Conservation (phyloP, 2,329 filamentous ascomycete species). For the Xylariaceae sp. region DNA sequence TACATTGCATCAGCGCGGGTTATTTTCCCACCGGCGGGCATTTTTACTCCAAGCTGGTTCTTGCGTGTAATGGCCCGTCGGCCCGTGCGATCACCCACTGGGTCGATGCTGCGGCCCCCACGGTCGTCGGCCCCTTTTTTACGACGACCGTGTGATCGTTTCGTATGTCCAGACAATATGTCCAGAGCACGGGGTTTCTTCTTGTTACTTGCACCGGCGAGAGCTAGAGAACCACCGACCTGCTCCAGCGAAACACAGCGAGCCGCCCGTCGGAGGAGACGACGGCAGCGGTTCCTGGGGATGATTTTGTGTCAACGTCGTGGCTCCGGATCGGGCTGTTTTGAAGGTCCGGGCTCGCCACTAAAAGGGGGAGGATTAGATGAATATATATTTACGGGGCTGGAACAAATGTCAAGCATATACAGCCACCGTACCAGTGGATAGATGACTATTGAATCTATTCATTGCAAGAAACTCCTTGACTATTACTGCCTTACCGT, state of each 20-base stretch:
- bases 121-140: constrained; percentile 33
- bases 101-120: constrained; percentile 59
- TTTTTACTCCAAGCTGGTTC: constrained; percentile 48
- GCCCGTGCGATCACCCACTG: constrained; percentile 42
- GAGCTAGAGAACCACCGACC: constrained; percentile 13
- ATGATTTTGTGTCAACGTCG: constrained; percentile 23
- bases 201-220: constrained; percentile 10
- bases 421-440: constrained; percentile 35
- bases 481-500: not conserved
- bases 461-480: constrained; percentile 34
- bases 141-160: constrained; percentile 33
- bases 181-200: constrained; percentile 25
- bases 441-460: constrained; percentile 60
- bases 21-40: constrained; percentile 17
- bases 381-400: constrained; percentile 23
- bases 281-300: constrained; percentile 21
- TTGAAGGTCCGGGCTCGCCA: constrained; percentile 17
- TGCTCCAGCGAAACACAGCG: constrained; percentile 33
- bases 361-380: constrained; percentile 38
- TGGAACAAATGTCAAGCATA: constrained; percentile 9
- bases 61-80: constrained; percentile 19
- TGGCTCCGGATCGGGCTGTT: constrained; percentile 13
- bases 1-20: constrained; percentile 41
- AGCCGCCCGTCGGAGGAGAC: constrained; percentile 21
- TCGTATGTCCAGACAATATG: constrained; percentile 34